Percentiles rank a stretch among this genome's conserved stretches.
phyloP scores from a whole-genome alignment of 495 filamentous ascomycete genomes.

The Astrothelium subdiscretum region DNA sequence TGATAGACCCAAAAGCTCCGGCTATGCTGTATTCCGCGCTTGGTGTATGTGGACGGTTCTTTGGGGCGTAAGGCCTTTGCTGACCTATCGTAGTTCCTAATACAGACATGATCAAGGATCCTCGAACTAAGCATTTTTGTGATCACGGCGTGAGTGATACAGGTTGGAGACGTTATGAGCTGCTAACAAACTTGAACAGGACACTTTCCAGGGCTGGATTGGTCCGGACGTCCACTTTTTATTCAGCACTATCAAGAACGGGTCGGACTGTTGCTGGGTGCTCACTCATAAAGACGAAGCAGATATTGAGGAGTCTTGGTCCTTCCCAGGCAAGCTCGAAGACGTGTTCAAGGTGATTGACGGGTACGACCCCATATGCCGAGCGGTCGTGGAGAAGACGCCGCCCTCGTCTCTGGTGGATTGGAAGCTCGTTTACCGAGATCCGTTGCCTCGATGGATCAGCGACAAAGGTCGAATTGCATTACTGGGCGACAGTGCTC shows the following conservation, averaged over 20 bases:
- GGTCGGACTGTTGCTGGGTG: conserved; percentile 58
- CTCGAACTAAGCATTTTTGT: conserved; percentile 46
- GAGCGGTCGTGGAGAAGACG: conserved; percentile 46
- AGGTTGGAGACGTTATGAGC: conserved; percentile 28
- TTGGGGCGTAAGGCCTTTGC: not conserved
- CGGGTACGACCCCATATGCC: conserved; percentile 54
- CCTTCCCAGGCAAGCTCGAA: conserved; percentile 45
- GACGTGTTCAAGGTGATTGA: conserved; percentile 52
- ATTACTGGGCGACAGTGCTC: conserved; percentile 58
- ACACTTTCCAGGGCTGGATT: conserved; percentile 48
- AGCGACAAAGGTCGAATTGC: conserved; percentile 46
- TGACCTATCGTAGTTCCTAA: conserved; percentile 31
- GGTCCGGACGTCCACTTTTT: conserved; percentile 56
- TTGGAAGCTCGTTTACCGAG: conserved; percentile 61
- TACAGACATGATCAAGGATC: conserved; percentile 49
- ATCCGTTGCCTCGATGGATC: conserved; percentile 56
- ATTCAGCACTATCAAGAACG: conserved; percentile 48
- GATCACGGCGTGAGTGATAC: conserved; percentile 53
- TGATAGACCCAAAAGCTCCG: conserved; percentile 18
- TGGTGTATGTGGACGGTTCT: conserved; percentile 31
- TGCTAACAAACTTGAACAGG: conserved; percentile 16
- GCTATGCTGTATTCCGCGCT: conserved; percentile 49
- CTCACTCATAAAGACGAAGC: conserved; percentile 52
- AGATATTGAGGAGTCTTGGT: conserved; percentile 56
- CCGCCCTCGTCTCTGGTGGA: conserved; percentile 49